phyloP scores from a whole-genome alignment of 108 stramenopile genomes.

The Chaetoceros muelleri region DNA sequence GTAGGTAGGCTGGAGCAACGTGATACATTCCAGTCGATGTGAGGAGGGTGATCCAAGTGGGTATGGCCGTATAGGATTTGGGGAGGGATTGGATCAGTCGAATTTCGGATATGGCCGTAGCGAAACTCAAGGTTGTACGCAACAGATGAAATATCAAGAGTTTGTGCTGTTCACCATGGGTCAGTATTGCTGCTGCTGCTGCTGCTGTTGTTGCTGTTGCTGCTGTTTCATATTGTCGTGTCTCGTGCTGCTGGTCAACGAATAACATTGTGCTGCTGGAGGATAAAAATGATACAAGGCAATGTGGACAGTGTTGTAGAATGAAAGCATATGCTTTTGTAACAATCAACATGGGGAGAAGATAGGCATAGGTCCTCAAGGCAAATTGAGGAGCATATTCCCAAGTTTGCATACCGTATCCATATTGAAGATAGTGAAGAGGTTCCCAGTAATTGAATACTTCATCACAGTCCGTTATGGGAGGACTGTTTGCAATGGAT shows the following conservation, averaged over 20 bases:
- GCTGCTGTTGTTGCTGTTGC: too few species aligned
- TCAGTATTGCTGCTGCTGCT: too few species aligned
- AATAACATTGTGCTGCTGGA: neutral
- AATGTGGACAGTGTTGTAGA: slow-evolving; percentile 7
- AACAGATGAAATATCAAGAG: slow-evolving; percentile 25
- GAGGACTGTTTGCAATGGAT: slow-evolving; percentile 54
- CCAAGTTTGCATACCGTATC: slow-evolving; percentile 79
- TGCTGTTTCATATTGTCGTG: too few species aligned
- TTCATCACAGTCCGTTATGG: slow-evolving; percentile 96
- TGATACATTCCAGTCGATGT: slow-evolving; percentile 70
- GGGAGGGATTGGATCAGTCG: slow-evolving; percentile 16
- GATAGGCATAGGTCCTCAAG: slow-evolving; percentile 89
- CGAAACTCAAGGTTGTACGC: slow-evolving; percentile 13
- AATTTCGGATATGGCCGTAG: slow-evolving; percentile 18
- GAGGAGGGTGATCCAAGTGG: slow-evolving; percentile 29
- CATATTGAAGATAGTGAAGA: slow-evolving; percentile 81
- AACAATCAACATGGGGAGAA: slow-evolving; percentile 47
- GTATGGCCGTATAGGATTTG: slow-evolving; percentile 25
- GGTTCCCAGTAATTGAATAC: slow-evolving; percentile 99
- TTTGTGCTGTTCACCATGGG: too few species aligned
- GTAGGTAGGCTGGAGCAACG: slow-evolving; percentile 71
- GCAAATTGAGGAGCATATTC: slow-evolving; percentile 91
- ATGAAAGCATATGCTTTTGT: slow-evolving; percentile 12
- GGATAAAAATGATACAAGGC: slow-evolving; percentile 3
- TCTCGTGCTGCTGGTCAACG: too few species aligned